Evolutionary conservation across 1,284 basidiomycete genomes (phyloP).

Genomic region (Sutorius eximius): DNA sequence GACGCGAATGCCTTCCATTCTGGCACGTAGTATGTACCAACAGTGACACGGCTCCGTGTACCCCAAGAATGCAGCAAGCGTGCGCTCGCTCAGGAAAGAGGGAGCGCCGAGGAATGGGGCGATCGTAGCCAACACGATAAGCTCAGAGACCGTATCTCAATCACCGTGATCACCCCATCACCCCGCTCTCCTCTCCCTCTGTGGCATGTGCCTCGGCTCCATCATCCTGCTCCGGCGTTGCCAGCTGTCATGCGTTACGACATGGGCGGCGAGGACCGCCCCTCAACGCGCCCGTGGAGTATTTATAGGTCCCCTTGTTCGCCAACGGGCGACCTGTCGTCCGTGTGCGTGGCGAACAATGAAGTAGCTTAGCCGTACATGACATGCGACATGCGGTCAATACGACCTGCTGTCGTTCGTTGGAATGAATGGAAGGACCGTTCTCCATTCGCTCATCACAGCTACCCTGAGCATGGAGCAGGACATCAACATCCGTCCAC

Average conservation of each 20-base stretch:
- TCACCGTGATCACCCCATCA: slow-evolving; percentile 13
- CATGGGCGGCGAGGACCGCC: background rate
- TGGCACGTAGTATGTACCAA: background rate
- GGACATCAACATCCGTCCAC: slow-evolving; percentile 11
- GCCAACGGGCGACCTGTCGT: background rate
- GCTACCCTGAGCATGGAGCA: slow-evolving; percentile 21
- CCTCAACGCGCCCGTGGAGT: background rate
- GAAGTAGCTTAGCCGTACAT: background rate
- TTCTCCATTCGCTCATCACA: slow-evolving; percentile 18
- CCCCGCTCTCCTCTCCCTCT: background rate
- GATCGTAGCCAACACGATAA: slow-evolving; percentile 10
- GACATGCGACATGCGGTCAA: slow-evolving; percentile 2
- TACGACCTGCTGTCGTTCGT: background rate
- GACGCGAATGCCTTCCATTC: slow-evolving; percentile 21
- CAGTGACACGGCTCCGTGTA: slow-evolving; percentile 3
- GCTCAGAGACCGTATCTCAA: slow-evolving; percentile 12
- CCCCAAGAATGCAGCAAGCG: slow-evolving; percentile 14
- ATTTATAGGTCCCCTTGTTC: background rate
- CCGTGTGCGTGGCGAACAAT: background rate
- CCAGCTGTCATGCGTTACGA: background rate
- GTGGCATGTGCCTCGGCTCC: background rate
- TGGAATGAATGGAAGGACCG: slow-evolving; percentile 19
- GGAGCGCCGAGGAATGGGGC: slow-evolving; percentile 17
- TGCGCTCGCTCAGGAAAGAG: slow-evolving; percentile 17
- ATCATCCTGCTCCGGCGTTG: background rate